Evolutionary conservation across 257 asterid species (phyloP).

Genomic region (Ehretia macrophylla): DNA sequence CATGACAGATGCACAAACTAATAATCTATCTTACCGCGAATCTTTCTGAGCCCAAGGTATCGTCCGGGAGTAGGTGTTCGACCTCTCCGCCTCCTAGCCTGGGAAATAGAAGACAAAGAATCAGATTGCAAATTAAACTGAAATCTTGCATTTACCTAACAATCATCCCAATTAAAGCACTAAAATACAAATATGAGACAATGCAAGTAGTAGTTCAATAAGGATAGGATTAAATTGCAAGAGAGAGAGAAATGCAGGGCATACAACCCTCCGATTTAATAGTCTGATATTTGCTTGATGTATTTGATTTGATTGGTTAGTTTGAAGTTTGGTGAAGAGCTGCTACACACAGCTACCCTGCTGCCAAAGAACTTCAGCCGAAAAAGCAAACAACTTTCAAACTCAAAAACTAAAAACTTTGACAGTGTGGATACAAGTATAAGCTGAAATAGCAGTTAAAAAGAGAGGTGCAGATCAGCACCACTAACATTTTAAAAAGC

Average conservation of each 20-base stretch:
- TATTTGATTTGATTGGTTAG: constrained; percentile 67
- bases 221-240: constrained; percentile 8
- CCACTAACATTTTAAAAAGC: not conserved
- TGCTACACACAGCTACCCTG: constrained; percentile 97
- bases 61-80: constrained; percentile 91
- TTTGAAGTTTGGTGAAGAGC: constrained; percentile 80
- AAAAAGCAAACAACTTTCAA: constrained; percentile 38
- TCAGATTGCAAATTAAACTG: not conserved
- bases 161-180: not conserved
- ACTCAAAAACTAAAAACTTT: constrained; percentile 9
- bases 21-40: constrained; percentile 39
- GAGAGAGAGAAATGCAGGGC: constrained; percentile 65
- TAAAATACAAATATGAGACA: not conserved
- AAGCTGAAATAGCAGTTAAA: not conserved
- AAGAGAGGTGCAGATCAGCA: not conserved
- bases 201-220: not conserved
- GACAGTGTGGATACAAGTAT: constrained; percentile 1
- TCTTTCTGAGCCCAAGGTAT: constrained; percentile 66
- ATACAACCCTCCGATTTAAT: constrained; percentile 76
- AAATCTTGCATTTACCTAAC: not conserved
- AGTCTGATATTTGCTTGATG: constrained; percentile 72
- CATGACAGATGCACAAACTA: not conserved
- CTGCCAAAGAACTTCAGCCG: constrained; percentile 65
- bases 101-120: constrained; percentile 9
- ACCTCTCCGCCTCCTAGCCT: constrained; percentile 88